Conservation (phyloP, 805 yeast genomes). For the Maudiozyma barnettii region DNA sequence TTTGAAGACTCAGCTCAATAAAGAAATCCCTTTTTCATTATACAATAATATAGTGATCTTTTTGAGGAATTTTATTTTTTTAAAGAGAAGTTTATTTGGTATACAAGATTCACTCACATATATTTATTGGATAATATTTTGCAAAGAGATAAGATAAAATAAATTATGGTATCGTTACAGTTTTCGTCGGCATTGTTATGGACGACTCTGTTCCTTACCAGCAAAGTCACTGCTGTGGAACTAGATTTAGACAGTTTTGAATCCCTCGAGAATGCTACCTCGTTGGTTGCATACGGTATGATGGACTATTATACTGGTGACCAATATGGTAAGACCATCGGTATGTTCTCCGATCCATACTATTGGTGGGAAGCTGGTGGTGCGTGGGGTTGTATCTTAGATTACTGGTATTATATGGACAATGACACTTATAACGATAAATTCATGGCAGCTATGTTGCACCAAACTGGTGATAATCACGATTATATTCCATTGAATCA, state of each 20-base stretch:
- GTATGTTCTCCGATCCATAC: constrained; percentile 82
- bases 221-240: constrained; percentile 10
- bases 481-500: constrained; percentile 85
- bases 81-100: no score
- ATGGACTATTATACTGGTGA: constrained; percentile 73
- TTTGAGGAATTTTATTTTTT: no score
- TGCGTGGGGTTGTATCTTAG: constrained; percentile 82
- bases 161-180: not conserved
- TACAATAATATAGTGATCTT: no score
- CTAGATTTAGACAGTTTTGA: constrained; percentile 25
- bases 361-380: constrained; percentile 99
- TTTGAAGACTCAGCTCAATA: no score
- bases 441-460: constrained; percentile 52
- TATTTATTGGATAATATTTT: no score
- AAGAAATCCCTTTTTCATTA: no score
- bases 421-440: constrained; percentile 56
- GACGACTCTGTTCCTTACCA: not conserved
- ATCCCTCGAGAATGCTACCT: constrained; percentile 40
- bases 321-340: constrained; percentile 65
- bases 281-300: constrained; percentile 57
- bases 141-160: not conserved
- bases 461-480: constrained; percentile 64
- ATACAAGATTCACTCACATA: no score
- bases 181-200: not conserved
- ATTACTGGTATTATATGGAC: constrained; percentile 61